These are phyloP conservation scores for Collybia mongolica DNA, from an alignment of 768 basidiomycete species.

Conservation along the genomic window DNA sequence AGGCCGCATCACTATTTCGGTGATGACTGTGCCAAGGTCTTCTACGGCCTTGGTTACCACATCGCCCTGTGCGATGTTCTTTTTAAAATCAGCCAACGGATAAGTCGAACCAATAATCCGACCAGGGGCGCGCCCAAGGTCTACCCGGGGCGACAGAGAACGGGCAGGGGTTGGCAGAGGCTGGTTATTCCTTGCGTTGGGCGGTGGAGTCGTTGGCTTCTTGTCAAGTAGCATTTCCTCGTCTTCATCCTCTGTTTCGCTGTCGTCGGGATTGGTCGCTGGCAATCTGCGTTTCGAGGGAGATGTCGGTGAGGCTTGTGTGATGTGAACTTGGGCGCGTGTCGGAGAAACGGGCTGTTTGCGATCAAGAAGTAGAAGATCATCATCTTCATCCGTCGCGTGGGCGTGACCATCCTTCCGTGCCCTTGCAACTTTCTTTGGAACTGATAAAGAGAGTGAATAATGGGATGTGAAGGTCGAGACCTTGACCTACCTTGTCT, in stretches of 20 bases:
- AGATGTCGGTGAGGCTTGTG: constrained; percentile 12
- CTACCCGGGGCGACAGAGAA: constrained; percentile 40
- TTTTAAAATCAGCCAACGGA: constrained; percentile 76
- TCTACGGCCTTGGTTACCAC: constrained; percentile 84
- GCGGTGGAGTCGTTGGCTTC: constrained; percentile 17
- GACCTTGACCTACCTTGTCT: constrained; percentile 57
- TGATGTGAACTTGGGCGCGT: constrained; percentile 14
- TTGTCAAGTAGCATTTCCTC: constrained; percentile 26
- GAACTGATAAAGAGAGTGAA: constrained; percentile 39
- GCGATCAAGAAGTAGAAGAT: constrained; percentile 54
- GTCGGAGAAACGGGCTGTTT: constrained; percentile 22
- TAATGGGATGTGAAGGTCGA: neutral
- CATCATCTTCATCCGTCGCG: constrained; percentile 57
- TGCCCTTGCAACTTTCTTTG: constrained; percentile 55
- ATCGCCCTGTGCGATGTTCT: constrained; percentile 71
- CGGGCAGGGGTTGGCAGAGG: constrained; percentile 55
- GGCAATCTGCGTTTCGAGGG: constrained; percentile 27
- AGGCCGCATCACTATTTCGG: constrained; percentile 66
- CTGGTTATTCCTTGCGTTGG: constrained; percentile 12
- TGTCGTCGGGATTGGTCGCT: constrained; percentile 39
- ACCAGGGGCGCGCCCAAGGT: constrained; percentile 59
- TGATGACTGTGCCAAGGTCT: constrained; percentile 70
- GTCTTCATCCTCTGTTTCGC: constrained; percentile 49
- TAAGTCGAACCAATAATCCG: constrained; percentile 73
- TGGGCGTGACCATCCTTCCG: constrained; percentile 64